Evolutionary conservation across 257 asterid genomes (phyloP).

Genomic region (Linderniella brevidens): DNA sequence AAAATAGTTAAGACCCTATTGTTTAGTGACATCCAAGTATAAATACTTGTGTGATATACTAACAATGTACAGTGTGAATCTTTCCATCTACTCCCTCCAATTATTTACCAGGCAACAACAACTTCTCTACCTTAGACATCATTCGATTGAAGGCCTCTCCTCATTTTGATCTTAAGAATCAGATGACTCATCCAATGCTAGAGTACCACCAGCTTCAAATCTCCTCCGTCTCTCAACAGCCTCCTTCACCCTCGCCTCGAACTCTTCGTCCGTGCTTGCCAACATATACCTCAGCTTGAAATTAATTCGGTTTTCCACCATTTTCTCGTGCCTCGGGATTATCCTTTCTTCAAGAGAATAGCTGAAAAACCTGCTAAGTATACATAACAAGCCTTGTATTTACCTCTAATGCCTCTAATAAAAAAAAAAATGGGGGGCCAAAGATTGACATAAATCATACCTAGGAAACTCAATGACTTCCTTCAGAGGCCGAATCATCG

Average conservation of each 20-base stretch:
- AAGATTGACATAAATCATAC: conserved; percentile 15
- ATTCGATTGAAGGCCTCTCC: too few species aligned
- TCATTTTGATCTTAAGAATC: too few species aligned
- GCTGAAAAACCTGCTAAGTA: conserved; percentile 66
- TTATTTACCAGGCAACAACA: too few species aligned
- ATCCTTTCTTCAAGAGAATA: conserved; percentile 77
- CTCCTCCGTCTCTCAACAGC: conserved; percentile 51
- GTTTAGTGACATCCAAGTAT: too few species aligned
- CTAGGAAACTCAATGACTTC: conserved; percentile 90
- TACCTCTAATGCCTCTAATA: not conserved
- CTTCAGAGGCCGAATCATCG: conserved; percentile 69
- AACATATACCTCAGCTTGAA: conserved; percentile 77
- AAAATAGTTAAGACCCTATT: too few species aligned
- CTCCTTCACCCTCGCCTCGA: conserved; percentile 33
- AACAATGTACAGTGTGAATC: too few species aligned
- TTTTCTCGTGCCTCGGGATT: conserved; percentile 56
- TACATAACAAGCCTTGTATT: not conserved
- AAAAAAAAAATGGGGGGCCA: not conserved
- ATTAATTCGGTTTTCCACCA: conserved; percentile 59
- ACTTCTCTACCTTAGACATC: too few species aligned
- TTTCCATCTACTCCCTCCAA: too few species aligned
- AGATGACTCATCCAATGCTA: too few species aligned
- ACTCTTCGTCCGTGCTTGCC: conserved; percentile 57
- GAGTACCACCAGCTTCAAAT: conserved; percentile 50
- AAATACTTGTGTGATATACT: too few species aligned